Base-by-base conservation (phyloP, 2,329 filamentous ascomycete genomes). In the Didymella segeticola region DNA sequence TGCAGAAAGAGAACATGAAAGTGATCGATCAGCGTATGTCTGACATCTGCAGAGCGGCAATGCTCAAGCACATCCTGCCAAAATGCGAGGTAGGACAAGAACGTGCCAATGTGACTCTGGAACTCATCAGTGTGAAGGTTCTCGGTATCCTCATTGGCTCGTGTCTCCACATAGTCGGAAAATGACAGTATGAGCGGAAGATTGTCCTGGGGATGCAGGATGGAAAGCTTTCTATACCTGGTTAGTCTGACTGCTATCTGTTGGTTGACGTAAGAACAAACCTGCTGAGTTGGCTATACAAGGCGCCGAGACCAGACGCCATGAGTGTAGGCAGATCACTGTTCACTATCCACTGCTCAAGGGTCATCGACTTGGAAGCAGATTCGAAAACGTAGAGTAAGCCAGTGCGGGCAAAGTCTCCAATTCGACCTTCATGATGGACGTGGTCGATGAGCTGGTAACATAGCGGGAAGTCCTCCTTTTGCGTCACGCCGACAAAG, bases 41-140 rank as follows among this genome's bases (percentile, higher is more conserved):
- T 95, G 63, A 99, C 91, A 70, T 98, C 93, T 1, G 87, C 82
- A 3, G 93, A 98, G 66, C 88, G 87, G 78, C 95, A 99, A 75
- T 98, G 93, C 72, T 98, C 95, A 56, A 99, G 80, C 27, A 97
- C 93, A 73, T 99, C 95, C 77, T 99, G 95, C 95, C 95, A 99
- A 71, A 99, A 99, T 5, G 96, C 81, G 42, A 99, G 82, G 70
- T 98, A 96, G 0, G 95, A 96, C 34, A 99, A 82, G 68, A 99
- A 99, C 0, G 93, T 96, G 48, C 93, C 88, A 68, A 98, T 85
- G 66, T 97, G 91, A n/a, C 86, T 84, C 66, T 91, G 89, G 58
- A 96, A 92, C 54, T 91, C 86, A 1, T 83, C 79, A 2, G 88
- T 87, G 71, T 89, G 88, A 42, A 91, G 87, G 75, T 86, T 87